A percentile compares a stretch with the other conserved stretches of the same genome.
phyloP scores from a whole-genome alignment of 2,329 filamentous ascomycete genomes.

The Pezicula neosporulosa region DNA sequence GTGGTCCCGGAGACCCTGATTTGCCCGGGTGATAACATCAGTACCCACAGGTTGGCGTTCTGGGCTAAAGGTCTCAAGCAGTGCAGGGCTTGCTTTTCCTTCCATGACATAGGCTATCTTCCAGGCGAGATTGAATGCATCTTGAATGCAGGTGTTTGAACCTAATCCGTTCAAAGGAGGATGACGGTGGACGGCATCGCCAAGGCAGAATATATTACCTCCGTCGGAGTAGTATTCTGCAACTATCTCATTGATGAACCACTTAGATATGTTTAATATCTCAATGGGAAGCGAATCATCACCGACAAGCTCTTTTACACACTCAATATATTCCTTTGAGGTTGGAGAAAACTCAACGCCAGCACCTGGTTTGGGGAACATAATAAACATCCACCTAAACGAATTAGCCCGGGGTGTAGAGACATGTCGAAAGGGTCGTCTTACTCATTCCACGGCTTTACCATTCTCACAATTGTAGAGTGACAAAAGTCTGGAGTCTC shows the following conservation, averaged over 20 bases:
- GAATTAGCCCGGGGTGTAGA: constrained; percentile 3
- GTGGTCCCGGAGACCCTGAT: constrained; percentile 53
- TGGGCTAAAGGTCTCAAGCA: constrained; percentile 39
- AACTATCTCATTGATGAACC: constrained; percentile 59
- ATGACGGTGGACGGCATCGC: constrained; percentile 56
- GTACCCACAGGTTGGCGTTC: constrained; percentile 49
- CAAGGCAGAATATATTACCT: constrained; percentile 43
- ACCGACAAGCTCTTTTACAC: constrained; percentile 49
- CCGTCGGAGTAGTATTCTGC: constrained; percentile 46
- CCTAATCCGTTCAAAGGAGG: constrained; percentile 55
- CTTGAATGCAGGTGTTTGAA: constrained; percentile 56
- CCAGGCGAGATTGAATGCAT: constrained; percentile 54
- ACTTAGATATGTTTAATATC: constrained; percentile 51
- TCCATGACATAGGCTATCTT: constrained; percentile 46
- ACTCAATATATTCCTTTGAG: constrained; percentile 41
- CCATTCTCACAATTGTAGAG: constrained; percentile 51
- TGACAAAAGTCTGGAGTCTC: constrained; percentile 49
- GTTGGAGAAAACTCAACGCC: constrained; percentile 37
- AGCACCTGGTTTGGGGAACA: constrained; percentile 40
- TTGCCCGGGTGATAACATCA: constrained; percentile 48
- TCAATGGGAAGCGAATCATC: constrained; percentile 48
- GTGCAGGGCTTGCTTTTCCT: constrained; percentile 31
- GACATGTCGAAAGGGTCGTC: background rate
- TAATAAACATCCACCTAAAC: constrained; percentile 50
- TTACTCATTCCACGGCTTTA: constrained; percentile 56